Evolutionary conservation across 352 stramenopile genomes (phyloP).

Genomic region (Globisporangium spiculum): DNA sequence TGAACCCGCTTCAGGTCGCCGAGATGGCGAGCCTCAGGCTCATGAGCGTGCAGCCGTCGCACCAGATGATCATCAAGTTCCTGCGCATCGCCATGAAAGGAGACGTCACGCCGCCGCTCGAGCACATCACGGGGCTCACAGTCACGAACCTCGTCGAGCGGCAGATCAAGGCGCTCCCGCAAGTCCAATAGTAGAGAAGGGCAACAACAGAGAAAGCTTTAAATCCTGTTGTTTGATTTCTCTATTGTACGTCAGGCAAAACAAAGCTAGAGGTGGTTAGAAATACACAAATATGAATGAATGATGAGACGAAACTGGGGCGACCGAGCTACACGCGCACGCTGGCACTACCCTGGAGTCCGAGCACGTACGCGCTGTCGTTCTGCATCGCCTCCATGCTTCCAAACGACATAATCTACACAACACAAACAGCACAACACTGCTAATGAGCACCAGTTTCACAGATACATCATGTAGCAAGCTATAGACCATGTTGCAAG

Average conservation of each 20-base stretch:
- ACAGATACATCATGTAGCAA: background rate
- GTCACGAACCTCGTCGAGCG: constrained; percentile 62
- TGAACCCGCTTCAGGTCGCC: constrained; percentile 67
- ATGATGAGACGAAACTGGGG: background rate
- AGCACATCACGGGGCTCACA: constrained; percentile 72
- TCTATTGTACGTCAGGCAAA: constrained; percentile 11
- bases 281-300: constrained; percentile 14
- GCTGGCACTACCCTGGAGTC: constrained; percentile 33
- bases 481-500: background rate
- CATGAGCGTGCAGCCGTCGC: constrained; percentile 73
- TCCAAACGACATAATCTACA: constrained; percentile 42
- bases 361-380: constrained; percentile 34
- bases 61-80: constrained; percentile 85
- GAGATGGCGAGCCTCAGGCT: constrained; percentile 77
- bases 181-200: constrained; percentile 15
- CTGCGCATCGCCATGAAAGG: constrained; percentile 78
- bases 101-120: constrained; percentile 63
- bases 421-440: background rate
- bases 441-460: background rate
- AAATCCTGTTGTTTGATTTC: background rate
- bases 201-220: constrained; percentile 6
- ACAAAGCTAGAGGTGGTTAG: background rate
- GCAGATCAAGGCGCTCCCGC: constrained; percentile 50
- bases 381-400: constrained; percentile 50
- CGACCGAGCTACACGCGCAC: constrained; percentile 31